Evolutionary conservation across 2,329 filamentous ascomycete species (phyloP).

Genomic region (Fusarium sp.): DNA sequence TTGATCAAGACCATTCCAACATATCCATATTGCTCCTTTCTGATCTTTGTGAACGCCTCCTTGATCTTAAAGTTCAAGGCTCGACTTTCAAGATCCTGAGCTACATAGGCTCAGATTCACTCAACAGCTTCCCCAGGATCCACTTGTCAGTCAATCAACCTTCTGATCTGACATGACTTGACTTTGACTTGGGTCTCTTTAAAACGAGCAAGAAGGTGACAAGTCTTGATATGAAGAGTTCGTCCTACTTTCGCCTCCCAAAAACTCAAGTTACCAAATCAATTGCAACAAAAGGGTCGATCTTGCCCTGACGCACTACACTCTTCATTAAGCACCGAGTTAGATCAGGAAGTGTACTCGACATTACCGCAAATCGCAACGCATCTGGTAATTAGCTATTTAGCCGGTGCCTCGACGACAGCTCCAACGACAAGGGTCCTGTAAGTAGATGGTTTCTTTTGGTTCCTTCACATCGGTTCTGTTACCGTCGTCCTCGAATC

Average conservation of each 20-base stretch:
- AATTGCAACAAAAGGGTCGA: conserved; percentile 25
- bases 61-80: conserved; percentile 4
- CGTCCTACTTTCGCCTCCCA: background rate
- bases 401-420: conserved; percentile 33
- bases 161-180: conserved; percentile 39
- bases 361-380: conserved; percentile 25
- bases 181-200: conserved; percentile 26
- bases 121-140: conserved; percentile 24
- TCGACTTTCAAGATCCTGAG: conserved; percentile 4
- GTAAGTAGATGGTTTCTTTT: conserved; percentile 28
- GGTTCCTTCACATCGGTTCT: conserved; percentile 15
- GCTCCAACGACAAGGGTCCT: conserved; percentile 33
- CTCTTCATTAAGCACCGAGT: conserved; percentile 14
- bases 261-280: conserved; percentile 4
- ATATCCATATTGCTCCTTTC: conserved; percentile 4
- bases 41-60: background rate
- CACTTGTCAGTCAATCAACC: conserved; percentile 29
- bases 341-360: conserved; percentile 18
- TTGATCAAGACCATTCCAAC: conserved; percentile 15
- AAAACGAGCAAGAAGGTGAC: conserved; percentile 22
- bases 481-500: conserved; percentile 5
- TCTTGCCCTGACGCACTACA: conserved; percentile 17
- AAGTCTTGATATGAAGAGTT: conserved; percentile 9
- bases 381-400: conserved; percentile 36
- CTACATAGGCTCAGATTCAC: conserved; percentile 2